These are phyloP conservation scores for Mycena vulgaris DNA, from an alignment of 768 basidiomycete species.

Conservation along the genomic window DNA sequence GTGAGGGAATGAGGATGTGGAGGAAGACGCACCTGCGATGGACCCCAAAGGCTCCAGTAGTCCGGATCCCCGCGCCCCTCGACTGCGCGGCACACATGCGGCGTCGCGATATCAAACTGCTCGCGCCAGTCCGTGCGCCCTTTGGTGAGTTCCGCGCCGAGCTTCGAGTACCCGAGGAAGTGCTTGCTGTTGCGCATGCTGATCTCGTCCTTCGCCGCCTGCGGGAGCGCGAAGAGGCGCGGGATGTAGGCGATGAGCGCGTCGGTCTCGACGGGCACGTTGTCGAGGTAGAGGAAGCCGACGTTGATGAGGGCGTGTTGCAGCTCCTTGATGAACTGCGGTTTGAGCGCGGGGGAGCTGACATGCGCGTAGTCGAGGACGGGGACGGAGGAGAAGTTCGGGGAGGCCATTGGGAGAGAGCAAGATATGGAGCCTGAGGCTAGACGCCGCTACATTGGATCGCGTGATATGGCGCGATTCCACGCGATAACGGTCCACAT, in stretches of 20 bases:
- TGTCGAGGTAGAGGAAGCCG: slow-evolving; percentile 85
- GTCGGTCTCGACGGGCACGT: slow-evolving; percentile 73
- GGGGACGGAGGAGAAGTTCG: slow-evolving; percentile 76
- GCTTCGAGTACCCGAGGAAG: slow-evolving; percentile 82
- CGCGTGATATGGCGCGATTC: no score
- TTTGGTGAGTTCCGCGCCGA: slow-evolving; percentile 84
- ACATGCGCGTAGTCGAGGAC: slow-evolving; percentile 77
- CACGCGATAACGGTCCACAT: no score
- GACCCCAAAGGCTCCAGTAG: slow-evolving; percentile 81
- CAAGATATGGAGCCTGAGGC: no score
- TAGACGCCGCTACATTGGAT: no score
- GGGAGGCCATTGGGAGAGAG: slow-evolving; percentile 27
- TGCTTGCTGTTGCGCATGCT: slow-evolving; percentile 82
- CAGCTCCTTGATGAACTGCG: slow-evolving; percentile 75
- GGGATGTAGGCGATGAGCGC: slow-evolving; percentile 74
- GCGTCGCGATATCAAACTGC: slow-evolving; percentile 87
- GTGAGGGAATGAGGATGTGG: background rate
- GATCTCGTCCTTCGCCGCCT: slow-evolving; percentile 75
- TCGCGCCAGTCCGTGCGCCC: slow-evolving; percentile 82
- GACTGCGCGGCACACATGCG: slow-evolving; percentile 66
- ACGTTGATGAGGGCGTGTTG: slow-evolving; percentile 83
- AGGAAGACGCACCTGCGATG: slow-evolving; percentile 70
- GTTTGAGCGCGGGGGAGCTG: slow-evolving; percentile 54
- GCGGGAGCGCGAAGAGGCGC: slow-evolving; percentile 78
- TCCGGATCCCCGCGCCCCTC: slow-evolving; percentile 72